These are phyloP conservation scores for Fistulinella cinereoalba DNA, from an alignment of 1,284 basidiomycete genomes.

Conservation along the genomic window DNA sequence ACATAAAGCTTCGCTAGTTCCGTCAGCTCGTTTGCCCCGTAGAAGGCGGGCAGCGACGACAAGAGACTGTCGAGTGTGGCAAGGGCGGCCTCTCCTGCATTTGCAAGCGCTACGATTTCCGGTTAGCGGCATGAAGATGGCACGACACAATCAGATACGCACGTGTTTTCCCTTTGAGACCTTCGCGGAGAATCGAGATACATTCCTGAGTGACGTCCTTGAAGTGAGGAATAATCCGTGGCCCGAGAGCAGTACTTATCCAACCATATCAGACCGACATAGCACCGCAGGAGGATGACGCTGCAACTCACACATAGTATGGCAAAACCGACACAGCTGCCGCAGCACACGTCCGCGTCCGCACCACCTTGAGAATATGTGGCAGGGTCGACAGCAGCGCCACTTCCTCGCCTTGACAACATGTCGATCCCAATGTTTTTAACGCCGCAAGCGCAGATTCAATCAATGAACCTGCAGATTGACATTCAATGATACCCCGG, in stretches of 20 bases:
- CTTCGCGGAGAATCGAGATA: conserved; percentile 47
- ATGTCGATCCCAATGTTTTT: conserved; percentile 54
- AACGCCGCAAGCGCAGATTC: conserved; percentile 57
- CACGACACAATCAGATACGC: background rate
- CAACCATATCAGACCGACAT: conserved; percentile 6
- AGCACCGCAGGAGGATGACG: conserved; percentile 3
- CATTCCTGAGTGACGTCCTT: conserved; percentile 66
- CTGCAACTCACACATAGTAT: conserved; percentile 53
- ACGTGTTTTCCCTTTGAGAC: conserved; percentile 36
- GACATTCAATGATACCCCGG: conserved; percentile 45
- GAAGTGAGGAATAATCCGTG: conserved; percentile 82
- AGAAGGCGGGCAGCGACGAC: conserved; percentile 66
- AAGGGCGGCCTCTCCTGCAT: conserved; percentile 40
- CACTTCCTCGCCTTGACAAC: conserved; percentile 64
- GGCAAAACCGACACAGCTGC: conserved; percentile 55
- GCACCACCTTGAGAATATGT: conserved; percentile 49
- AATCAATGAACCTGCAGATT: conserved; percentile 40
- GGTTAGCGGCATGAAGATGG: conserved; percentile 1
- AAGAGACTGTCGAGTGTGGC: conserved; percentile 57
- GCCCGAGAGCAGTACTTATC: conserved; percentile 70
- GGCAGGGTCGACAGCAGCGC: conserved; percentile 59
- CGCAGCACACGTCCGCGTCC: conserved; percentile 36
- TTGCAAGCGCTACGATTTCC: conserved; percentile 13
- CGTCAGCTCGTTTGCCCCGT: conserved; percentile 58
- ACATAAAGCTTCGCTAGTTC: conserved; percentile 58